Base-by-base conservation (phyloP, 805 yeast genomes). In the Ogataea glucozyma region DNA sequence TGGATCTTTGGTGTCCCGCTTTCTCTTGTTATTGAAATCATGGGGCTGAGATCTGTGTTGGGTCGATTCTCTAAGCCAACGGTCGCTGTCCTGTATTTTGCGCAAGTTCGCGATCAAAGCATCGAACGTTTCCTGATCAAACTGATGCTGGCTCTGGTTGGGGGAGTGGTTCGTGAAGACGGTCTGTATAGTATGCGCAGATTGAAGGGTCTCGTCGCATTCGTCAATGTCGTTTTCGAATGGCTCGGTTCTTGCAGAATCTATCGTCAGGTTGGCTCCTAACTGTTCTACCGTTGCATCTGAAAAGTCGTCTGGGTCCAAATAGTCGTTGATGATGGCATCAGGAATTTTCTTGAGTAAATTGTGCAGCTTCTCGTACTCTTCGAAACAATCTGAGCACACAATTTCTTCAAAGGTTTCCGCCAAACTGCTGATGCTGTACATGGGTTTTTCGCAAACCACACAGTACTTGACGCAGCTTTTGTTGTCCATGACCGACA, bases 391-490 rank as follows among this genome's bases (percentile, higher is more conserved):
- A 40, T 72, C 73, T 36, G 76, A 73, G 53, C 89, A 83, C 0
- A 83, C 82, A 45, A 83, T 73, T 53, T 83, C 87, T 30, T 69
- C 67, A 47, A 50, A 67, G 8, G 51, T 50, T 5, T 44, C 45
- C 13, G 54, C 52, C 16, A 64, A 48, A 14, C 65, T 52, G 67
- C 84, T 66, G 60, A 81, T 51, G 44, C 83, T 88, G 58, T 83
- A 84, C 21, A 84, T 58, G 12, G 88, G 86, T 41, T 73, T 75
- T 27, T 82, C 87, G 60, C 91, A 84, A 10, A 84, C 65, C n/a
- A 81, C 78, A 56, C 91, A 84, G 53, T 76, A 64, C 47, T 71
- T 72, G 26, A 76, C 58, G 24, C 61, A 43, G 11, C 49, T 33
- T 21, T 47, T 65, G 66, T 30, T 63, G 21, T 43, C 41, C 17